These are phyloP conservation scores for Emiliania huxleyi DNA, from an alignment of 78 protist genomes.

Conservation along the genomic window DNA sequence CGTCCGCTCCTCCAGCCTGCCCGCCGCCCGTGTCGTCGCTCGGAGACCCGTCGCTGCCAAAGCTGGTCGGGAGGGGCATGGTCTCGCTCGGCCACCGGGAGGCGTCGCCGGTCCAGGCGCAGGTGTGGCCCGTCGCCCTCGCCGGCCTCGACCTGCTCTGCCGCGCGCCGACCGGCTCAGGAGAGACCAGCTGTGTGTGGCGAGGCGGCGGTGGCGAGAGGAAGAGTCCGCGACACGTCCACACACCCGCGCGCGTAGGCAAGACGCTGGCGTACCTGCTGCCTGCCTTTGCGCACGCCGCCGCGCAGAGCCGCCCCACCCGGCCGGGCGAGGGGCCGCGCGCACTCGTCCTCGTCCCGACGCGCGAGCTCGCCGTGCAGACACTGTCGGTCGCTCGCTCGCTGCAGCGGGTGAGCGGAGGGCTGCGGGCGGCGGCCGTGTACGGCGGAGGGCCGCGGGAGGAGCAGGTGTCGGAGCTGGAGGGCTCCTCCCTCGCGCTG, in stretches of 20 bases:
- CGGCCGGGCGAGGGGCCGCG: neutral
- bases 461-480: neutral
- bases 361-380: constrained; percentile 13
- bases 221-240: no score
- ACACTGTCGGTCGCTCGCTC: neutral
- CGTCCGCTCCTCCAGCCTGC: neutral
- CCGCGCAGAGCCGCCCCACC: neutral
- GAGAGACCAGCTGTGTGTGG: no score
- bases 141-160: neutral
- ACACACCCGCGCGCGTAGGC: no score
- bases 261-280: constrained; percentile 12
- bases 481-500: neutral
- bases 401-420: neutral
- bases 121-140: constrained; percentile 22
- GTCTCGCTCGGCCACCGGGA: neutral
- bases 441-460: neutral
- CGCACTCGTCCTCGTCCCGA: neutral
- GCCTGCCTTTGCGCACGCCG: neutral
- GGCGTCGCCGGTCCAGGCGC: constrained; percentile 15
- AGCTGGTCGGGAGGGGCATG: neutral
- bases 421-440: neutral
- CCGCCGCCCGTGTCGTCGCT: neutral
- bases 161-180: constrained; percentile 8
- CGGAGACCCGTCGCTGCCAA: neutral
- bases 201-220: no score